phyloP scores from a whole-genome alignment of 2,329 filamentous ascomycete species.

The Fusarium abutilonis region DNA sequence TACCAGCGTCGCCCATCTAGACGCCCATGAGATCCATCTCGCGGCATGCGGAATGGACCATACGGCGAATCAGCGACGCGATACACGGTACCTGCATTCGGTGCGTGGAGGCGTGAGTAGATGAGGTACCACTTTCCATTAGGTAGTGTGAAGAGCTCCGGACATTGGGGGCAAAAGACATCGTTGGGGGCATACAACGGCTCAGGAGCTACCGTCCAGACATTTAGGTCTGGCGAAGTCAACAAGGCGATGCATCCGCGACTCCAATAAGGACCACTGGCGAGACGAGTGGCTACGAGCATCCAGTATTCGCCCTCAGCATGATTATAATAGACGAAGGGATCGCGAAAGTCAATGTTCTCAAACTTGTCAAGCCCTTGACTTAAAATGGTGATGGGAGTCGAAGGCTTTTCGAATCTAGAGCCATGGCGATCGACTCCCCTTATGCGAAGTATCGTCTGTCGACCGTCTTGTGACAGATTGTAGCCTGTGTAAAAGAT shows the following conservation, averaged over 20 bases:
- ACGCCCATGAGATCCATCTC: slow-evolving; percentile 48
- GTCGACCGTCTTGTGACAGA: slow-evolving; percentile 45
- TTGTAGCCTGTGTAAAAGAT: slow-evolving; percentile 53
- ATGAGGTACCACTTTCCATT: slow-evolving; percentile 52
- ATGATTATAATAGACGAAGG: slow-evolving; percentile 49
- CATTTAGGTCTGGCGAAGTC: slow-evolving; percentile 48
- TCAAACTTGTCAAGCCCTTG: slow-evolving; percentile 43
- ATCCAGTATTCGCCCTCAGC: slow-evolving; percentile 49
- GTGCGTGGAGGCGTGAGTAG: slow-evolving; percentile 49
- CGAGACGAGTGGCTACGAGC: slow-evolving; percentile 50
- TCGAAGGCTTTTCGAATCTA: slow-evolving; percentile 38
- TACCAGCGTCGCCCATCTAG: slow-evolving; percentile 52
- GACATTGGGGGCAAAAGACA: slow-evolving; percentile 52
- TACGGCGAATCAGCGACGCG: slow-evolving; percentile 49
- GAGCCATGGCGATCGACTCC: slow-evolving; percentile 44
- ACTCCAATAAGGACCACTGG: slow-evolving; percentile 48
- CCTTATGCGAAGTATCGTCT: slow-evolving; percentile 47
- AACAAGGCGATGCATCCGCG: slow-evolving; percentile 51
- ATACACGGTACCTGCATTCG: slow-evolving; percentile 51
- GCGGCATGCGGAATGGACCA: slow-evolving; percentile 50
- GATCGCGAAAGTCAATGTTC: slow-evolving; percentile 51
- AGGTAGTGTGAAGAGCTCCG: slow-evolving; percentile 49
- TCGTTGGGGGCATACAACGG: slow-evolving; percentile 50
- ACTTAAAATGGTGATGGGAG: slow-evolving; percentile 40
- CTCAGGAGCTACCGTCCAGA: slow-evolving; percentile 46